A percentile compares a stretch with the other conserved stretches of the same genome.
These are phyloP conservation scores for Carex parvula DNA, from an alignment of 176 grass and related monocot genomes.

Conservation along the genomic window DNA sequence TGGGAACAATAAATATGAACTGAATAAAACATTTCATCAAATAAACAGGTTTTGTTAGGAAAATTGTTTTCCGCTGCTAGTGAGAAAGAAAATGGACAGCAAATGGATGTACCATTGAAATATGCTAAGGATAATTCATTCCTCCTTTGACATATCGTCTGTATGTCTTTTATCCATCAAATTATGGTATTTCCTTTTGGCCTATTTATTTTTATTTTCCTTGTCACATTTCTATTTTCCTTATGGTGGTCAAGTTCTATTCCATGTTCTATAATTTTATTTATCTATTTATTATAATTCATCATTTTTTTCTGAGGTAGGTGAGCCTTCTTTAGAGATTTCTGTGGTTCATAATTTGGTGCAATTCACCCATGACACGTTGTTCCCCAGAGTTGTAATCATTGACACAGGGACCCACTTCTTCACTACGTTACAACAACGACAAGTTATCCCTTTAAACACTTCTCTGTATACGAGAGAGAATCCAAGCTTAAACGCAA, in stretches of 20 bases:
- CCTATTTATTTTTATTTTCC: neutral
- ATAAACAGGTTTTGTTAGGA: neutral
- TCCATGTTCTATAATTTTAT: neutral
- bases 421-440: constrained; percentile 11
- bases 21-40: neutral
- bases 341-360: neutral
- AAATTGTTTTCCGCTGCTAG: neutral
- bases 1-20: neutral
- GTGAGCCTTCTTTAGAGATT: neutral
- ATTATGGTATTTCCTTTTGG: neutral
- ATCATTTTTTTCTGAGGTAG: constrained; percentile 5
- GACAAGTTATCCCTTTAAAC: neutral
- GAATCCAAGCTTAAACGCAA: constrained; percentile 2
- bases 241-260: neutral
- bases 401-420: neutral
- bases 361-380: constrained; percentile 1
- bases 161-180: neutral
- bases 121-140: neutral
- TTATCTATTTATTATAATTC: neutral
- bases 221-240: neutral
- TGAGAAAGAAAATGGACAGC: neutral
- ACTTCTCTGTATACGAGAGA: neutral
- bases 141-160: neutral
- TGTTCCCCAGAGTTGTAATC: neutral
- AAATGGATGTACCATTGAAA: neutral